Evolutionary conservation across 2,329 filamentous ascomycete species (phyloP), one percentile per base, ranked within the genome.

Genomic region (Cladosporium sp.): DNA sequence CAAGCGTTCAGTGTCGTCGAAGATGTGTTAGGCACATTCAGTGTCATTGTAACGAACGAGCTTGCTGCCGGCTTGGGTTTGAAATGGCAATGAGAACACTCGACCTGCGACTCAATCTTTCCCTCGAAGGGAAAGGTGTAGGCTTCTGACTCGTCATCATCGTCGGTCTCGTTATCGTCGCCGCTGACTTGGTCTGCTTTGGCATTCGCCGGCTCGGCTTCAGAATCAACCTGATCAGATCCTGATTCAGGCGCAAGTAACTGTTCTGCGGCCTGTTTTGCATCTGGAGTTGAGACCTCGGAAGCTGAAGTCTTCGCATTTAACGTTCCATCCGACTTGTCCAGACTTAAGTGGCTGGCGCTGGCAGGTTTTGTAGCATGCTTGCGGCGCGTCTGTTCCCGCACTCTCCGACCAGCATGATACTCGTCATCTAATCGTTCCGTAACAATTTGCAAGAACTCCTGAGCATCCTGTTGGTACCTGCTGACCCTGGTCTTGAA

Each of bases 391-490:
- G 82, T 82, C 51, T 79, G 75, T 39, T 72, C 73, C 55, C 91
- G 78, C 11, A 88, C 90, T 63, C 85, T 80, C 60, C 80, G 78
- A 1, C 89, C 90, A 3, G 90, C 90, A 64, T 94, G 84, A 62
- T 96, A 95, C 69, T 98, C 93, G 63, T 98, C 93, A 62, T 88
- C 90, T 50, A 98, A 74, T 46, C 92, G 80, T 72, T 98, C 92
- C 2, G 89, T 86, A 11, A 98, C 85, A 43, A 97, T 85, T 71
- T 98, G 93, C 50, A 98, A 71, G 56, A 98, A 96, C 67, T 98
- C 93, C 64, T 98, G 93, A 9, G 93, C 93, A 72, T 98, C 93
- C 69, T 98, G 93, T 69, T 98, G 93, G 64, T 93, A 89, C 48
- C 92, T 79, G 65, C 88, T 96, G 60, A 98, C 95, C 60, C 88